Conservation (phyloP, 2,329 filamentous ascomycete species). For the Tolypocladium inflatum region DNA sequence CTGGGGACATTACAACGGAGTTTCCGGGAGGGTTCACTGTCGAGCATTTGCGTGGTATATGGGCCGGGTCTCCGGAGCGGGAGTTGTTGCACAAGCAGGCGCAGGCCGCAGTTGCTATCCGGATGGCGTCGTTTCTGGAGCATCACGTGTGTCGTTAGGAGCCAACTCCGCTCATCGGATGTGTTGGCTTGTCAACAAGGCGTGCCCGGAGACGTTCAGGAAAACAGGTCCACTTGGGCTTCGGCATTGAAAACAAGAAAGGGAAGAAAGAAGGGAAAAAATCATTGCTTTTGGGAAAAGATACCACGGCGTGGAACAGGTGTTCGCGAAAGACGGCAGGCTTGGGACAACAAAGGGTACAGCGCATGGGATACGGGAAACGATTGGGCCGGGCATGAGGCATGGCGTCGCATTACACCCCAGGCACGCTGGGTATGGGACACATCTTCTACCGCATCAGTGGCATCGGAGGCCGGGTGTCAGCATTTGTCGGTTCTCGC, state of each 20-base stretch:
- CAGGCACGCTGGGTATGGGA: conserved; percentile 2
- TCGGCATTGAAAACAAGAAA: neutral
- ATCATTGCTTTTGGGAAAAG: neutral
- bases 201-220: neutral
- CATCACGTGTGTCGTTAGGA: neutral
- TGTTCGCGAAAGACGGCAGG: conserved; percentile 1
- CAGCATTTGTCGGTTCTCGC: conserved; percentile 4
- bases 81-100: neutral
- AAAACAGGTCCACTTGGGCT: neutral
- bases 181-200: neutral
- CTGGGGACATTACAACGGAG: neutral
- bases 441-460: conserved; percentile 3
- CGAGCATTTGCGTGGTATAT: neutral
- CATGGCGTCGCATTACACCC: conserved; percentile 2
- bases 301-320: neutral
- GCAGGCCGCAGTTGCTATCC: neutral
- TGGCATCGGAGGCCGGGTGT: conserved; percentile 2
- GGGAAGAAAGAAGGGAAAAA: neutral
- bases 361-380: conserved; percentile 4
- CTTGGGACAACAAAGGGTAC: conserved; percentile 1
- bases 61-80: neutral
- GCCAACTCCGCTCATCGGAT: neutral
- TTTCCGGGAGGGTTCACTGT: neutral
- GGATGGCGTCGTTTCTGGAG: neutral
- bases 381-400: conserved; percentile 2